Percentiles rank a stretch among this genome's conserved stretches.
Evolutionary conservation across 176 grass and related monocot species (phyloP).

Genomic region (Triticum monococcum): DNA sequence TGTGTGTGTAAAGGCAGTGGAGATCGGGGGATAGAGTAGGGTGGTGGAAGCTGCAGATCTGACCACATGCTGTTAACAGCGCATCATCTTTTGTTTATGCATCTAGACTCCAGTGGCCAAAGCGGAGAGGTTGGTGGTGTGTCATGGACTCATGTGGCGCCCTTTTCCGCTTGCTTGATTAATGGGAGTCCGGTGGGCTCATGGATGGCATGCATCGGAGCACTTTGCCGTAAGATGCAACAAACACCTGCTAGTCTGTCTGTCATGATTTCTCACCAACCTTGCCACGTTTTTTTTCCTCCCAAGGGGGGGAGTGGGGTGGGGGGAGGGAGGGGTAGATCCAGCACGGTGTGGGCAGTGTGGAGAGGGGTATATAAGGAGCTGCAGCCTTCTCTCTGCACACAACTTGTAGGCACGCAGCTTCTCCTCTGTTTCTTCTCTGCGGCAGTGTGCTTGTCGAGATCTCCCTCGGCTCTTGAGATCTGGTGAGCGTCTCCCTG

Average conservation of each 20-base stretch:
- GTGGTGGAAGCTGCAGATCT: conserved; percentile 13
- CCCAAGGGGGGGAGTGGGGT: neutral
- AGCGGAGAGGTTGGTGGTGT: conserved; percentile 15
- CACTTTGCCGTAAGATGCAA: conserved; percentile 24
- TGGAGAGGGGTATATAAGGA: conserved; percentile 11
- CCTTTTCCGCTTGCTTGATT: conserved; percentile 9
- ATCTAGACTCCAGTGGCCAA: conserved; percentile 3
- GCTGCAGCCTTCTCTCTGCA: conserved; percentile 1
- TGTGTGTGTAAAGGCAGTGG: neutral
- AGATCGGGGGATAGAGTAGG: neutral
- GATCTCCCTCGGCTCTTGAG: neutral
- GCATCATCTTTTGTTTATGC: conserved; percentile 10
- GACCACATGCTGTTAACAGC: conserved; percentile 12
- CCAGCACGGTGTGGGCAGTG: neutral
- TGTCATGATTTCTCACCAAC: conserved; percentile 8
- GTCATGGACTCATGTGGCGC: neutral
- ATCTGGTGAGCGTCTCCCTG: conserved; percentile 9
- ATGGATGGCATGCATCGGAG: conserved; percentile 14
- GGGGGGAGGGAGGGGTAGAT: conserved; percentile 5
- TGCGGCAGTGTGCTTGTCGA: neutral
- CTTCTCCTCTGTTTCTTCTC: neutral
- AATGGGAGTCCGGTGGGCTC: conserved; percentile 13
- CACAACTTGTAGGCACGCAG: neutral
- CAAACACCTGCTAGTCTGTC: neutral
- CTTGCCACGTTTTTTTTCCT: neutral